phyloP scores from a whole-genome alignment of 768 basidiomycete genomes.

The Pisolithus tinctorius region DNA sequence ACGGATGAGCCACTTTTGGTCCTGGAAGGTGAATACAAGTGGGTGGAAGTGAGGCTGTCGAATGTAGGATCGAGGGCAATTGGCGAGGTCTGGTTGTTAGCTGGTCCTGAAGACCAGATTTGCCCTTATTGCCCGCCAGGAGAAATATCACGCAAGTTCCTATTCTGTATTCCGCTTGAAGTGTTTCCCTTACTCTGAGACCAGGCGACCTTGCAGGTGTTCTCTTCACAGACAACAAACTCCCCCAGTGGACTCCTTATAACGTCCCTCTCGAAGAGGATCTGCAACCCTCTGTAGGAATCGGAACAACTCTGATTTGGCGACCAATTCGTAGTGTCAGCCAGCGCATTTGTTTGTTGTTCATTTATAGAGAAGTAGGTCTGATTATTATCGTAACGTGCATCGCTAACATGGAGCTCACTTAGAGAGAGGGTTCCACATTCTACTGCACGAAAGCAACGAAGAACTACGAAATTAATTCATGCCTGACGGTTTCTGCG shows the following conservation, averaged over 20 bases:
- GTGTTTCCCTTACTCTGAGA: conserved; percentile 7
- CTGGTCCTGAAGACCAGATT: conserved; percentile 55
- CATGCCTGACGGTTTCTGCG: conserved; percentile 49
- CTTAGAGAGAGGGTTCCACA: conserved; percentile 38
- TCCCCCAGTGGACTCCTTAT: conserved; percentile 40
- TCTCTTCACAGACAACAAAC: conserved; percentile 45
- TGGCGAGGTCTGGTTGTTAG: conserved; percentile 64
- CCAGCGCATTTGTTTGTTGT: conserved; percentile 51
- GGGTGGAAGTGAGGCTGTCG: conserved; percentile 48
- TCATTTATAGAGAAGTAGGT: conserved; percentile 60
- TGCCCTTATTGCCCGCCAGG: conserved; percentile 36
- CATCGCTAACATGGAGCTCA: conserved; percentile 4
- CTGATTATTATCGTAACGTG: not conserved
- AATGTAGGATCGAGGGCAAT: conserved; percentile 62
- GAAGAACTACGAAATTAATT: conserved; percentile 52
- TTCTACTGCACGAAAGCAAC: conserved; percentile 55
- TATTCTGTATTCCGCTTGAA: not conserved
- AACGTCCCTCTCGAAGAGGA: conserved; percentile 34
- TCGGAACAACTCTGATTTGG: conserved; percentile 46
- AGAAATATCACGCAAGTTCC: conserved; percentile 12
- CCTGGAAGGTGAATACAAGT: conserved; percentile 62
- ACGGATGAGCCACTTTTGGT: conserved; percentile 47
- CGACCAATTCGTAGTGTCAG: conserved; percentile 44
- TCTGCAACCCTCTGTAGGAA: conserved; percentile 42
- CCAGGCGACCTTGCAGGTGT: conserved; percentile 27